These are phyloP conservation scores for Sambucus nigra DNA, from an alignment of 129 eudicot species.

Conservation along the genomic window DNA sequence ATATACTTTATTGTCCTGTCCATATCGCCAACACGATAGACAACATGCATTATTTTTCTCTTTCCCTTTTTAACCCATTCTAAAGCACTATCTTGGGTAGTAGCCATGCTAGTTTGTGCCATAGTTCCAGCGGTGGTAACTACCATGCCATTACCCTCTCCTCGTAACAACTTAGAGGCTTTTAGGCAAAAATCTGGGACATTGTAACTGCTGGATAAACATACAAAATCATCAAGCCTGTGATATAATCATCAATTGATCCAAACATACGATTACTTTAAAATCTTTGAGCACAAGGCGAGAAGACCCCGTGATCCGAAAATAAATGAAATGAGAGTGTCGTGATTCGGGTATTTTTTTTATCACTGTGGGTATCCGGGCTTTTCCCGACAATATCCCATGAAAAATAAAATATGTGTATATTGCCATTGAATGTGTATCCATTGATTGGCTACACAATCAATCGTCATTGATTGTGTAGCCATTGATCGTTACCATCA, in stretches of 20 bases:
- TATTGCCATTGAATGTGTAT: too few species aligned
- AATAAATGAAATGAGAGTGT: too few species aligned
- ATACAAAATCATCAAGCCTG: constrained; percentile 4
- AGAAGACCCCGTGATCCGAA: too few species aligned
- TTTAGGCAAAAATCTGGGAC: constrained; percentile 41
- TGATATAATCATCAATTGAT: background rate
- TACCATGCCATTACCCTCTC: constrained; percentile 26
- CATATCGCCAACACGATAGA: constrained; percentile 93
- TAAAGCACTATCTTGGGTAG: constrained; percentile 57
- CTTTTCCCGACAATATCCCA: too few species aligned
- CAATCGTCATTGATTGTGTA: too few species aligned
- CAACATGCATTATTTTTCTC: constrained; percentile 98
- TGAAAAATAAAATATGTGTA: too few species aligned
- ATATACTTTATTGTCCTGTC: constrained; percentile 94
- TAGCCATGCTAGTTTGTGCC: constrained; percentile 64
- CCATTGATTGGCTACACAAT: too few species aligned
- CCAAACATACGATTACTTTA: background rate
- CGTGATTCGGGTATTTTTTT: too few species aligned
- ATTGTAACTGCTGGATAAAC: constrained; percentile 44
- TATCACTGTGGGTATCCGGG: too few species aligned
- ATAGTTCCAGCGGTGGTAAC: constrained; percentile 42
- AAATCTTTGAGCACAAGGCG: too few species aligned
- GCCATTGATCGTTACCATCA: too few species aligned
- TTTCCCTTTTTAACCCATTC: constrained; percentile 90
- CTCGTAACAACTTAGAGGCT: constrained; percentile 39